Evolutionary conservation across 2,329 filamentous ascomycete genomes (phyloP).

Genomic region (Cladorrhinum sp.): DNA sequence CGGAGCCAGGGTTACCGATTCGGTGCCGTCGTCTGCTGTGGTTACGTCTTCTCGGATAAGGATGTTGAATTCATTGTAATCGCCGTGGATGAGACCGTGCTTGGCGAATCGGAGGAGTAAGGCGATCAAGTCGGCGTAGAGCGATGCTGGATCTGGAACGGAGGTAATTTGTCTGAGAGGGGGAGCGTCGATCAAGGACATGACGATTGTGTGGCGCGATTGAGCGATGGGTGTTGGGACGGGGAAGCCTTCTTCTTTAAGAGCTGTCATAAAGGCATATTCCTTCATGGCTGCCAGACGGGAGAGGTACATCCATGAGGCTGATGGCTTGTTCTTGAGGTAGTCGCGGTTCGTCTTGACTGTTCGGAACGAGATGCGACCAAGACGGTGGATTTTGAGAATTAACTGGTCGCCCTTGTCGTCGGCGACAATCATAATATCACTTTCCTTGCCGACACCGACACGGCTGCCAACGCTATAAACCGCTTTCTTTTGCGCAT

Average conservation of each 20-base stretch:
- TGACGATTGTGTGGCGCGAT: constrained; percentile 92
- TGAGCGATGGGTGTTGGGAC: constrained; percentile 86
- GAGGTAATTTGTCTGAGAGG: constrained; percentile 83
- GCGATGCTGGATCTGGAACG: constrained; percentile 76
- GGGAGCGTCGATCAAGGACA: constrained; percentile 89
- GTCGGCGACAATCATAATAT: constrained; percentile 91
- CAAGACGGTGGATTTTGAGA: constrained; percentile 92
- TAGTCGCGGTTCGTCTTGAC: constrained; percentile 97
- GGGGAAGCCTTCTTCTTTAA: constrained; percentile 79
- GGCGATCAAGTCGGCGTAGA: constrained; percentile 88
- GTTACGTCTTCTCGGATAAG: constrained; percentile 72
- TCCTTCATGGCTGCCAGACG: constrained; percentile 90
- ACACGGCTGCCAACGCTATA: constrained; percentile 95
- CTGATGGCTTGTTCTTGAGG: constrained; percentile 69
- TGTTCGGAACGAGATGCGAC: constrained; percentile 92
- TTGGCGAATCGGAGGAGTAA: constrained; percentile 81
- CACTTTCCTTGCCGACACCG: constrained; percentile 95
- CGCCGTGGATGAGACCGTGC: constrained; percentile 90
- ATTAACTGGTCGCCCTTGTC: constrained; percentile 73
- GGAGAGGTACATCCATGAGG: constrained; percentile 98
- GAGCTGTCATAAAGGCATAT: constrained; percentile 87
- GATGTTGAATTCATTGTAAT: constrained; percentile 99
- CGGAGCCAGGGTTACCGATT: constrained; percentile 61
- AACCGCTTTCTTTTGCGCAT: constrained; percentile 73
- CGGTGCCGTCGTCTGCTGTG: constrained; percentile 13